A percentile compares a stretch with the other conserved stretches of the same genome.
phyloP scores from a whole-genome alignment of 148 eudicot species.

The Drosera capensis region DNA sequence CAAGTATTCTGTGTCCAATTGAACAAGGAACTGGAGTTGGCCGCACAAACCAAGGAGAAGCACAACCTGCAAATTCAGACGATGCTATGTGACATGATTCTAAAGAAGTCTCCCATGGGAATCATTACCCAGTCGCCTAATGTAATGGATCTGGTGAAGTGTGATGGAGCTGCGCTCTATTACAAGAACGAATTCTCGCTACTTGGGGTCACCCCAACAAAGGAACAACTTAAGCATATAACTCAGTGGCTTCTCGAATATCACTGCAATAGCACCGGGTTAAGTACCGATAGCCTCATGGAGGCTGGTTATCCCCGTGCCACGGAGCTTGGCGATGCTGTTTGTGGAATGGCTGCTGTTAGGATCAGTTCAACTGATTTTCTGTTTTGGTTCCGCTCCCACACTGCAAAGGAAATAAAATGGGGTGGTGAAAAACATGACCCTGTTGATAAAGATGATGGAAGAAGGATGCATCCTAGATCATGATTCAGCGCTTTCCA shows the following conservation, averaged over 20 bases:
- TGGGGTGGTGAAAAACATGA: slow-evolving; percentile 94
- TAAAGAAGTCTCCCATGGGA: slow-evolving; percentile 60
- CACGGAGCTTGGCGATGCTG: slow-evolving; percentile 43
- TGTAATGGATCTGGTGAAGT: slow-evolving; percentile 72
- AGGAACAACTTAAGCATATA: slow-evolving; percentile 47
- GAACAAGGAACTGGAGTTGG: slow-evolving; percentile 61
- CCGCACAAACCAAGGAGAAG: slow-evolving; percentile 51
- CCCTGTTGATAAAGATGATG: slow-evolving; percentile 49
- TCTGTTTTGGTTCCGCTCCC: slow-evolving; percentile 81
- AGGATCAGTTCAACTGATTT: slow-evolving; percentile 43
- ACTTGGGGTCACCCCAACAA: slow-evolving; percentile 53
- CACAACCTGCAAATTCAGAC: slow-evolving; percentile 52
- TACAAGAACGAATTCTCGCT: slow-evolving; percentile 35
- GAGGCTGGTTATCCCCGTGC: slow-evolving; percentile 77
- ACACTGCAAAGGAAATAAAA: slow-evolving; percentile 54
- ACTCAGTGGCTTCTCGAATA: slow-evolving; percentile 56
- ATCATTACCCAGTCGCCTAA: slow-evolving; percentile 69
- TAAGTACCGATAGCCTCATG: slow-evolving; percentile 70
- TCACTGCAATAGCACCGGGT: slow-evolving; percentile 52
- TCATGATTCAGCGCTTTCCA: slow-evolving; percentile 70
- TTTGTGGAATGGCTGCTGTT: slow-evolving; percentile 79
- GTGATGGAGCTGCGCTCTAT: slow-evolving; percentile 72
- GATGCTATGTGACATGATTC: slow-evolving; percentile 77
- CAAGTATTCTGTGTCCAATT: slow-evolving; percentile 70
- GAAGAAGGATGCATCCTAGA: slow-evolving; percentile 76